A percentile compares a stretch with the other conserved stretches of the same genome.
Evolutionary conservation across 108 stramenopile genomes (phyloP).

Genomic region (Aurantiochytrium sp.): DNA sequence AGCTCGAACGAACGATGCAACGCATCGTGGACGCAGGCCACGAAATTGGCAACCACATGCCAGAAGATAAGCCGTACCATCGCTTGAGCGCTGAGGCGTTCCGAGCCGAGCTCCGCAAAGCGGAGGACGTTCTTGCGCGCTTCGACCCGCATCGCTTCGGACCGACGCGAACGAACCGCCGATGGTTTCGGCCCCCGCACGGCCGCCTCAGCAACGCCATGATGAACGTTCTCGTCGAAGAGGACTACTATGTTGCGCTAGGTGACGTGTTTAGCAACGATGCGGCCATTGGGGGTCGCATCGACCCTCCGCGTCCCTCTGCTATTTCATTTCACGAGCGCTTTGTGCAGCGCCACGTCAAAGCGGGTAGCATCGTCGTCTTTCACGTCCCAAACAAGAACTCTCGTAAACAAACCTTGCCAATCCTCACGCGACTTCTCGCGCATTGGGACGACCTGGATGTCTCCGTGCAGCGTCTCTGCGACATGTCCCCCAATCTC

Average conservation of each 20-base stretch:
- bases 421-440: background rate
- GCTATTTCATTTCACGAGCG: background rate
- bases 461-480: background rate
- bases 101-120: background rate
- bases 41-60: constrained; percentile 13
- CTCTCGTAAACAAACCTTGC: background rate
- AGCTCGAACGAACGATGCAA: background rate
- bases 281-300: background rate
- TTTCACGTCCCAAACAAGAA: background rate
- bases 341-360: background rate
- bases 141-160: background rate
- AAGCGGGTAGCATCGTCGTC: background rate
- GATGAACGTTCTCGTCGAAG: background rate
- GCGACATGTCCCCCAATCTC: background rate
- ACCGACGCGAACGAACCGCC: background rate
- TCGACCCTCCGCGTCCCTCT: background rate
- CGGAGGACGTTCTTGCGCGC: background rate
- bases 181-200: background rate
- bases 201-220: background rate
- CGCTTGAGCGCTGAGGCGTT: background rate
- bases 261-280: background rate
- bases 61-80: background rate
- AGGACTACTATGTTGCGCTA: background rate
- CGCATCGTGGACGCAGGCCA: background rate
- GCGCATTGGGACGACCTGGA: background rate